Evolutionary conservation across 2,329 filamentous ascomycete genomes (phyloP).

Genomic region (Cladosporium colombiae): DNA sequence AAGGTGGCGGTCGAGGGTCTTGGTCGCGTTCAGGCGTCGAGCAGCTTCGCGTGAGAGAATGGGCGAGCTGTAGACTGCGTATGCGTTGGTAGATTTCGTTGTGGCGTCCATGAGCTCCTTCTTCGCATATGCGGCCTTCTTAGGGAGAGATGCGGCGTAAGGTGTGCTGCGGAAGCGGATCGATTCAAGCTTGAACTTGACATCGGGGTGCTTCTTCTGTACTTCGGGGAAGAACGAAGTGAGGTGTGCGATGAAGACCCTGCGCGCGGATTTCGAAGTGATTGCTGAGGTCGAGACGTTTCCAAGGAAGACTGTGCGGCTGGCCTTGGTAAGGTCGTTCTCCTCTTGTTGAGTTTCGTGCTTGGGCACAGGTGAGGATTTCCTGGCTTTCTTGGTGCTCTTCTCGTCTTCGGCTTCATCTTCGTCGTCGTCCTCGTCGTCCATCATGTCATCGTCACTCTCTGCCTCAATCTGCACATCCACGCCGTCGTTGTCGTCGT

Average conservation of each 20-base stretch:
- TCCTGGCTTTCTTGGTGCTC: constrained; percentile 30
- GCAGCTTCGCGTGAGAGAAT: constrained; percentile 75
- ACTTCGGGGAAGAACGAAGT: constrained; percentile 67
- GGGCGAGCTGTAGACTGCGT: constrained; percentile 80
- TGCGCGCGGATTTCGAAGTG: constrained; percentile 77
- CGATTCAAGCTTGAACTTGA: constrained; percentile 72
- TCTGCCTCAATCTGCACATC: constrained; percentile 23
- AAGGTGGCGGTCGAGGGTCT: constrained; percentile 83
- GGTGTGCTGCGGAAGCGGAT: constrained; percentile 92
- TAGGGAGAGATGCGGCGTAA: constrained; percentile 79
- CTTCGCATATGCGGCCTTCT: constrained; percentile 91
- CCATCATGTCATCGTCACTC: constrained; percentile 29
- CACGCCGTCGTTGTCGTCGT: constrained; percentile 28
- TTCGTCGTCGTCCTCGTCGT: constrained; percentile 35
- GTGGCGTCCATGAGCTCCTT: constrained; percentile 89
- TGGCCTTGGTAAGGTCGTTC: constrained; percentile 77
- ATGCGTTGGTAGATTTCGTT: constrained; percentile 90
- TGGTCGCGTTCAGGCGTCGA: constrained; percentile 75
- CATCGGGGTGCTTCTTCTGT: constrained; percentile 42
- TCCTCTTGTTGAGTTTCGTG: constrained; percentile 51
- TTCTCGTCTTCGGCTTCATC: constrained; percentile 40
- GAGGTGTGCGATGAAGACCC: constrained; percentile 73
- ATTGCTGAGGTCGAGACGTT: constrained; percentile 86
- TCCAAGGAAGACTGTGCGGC: constrained; percentile 86
- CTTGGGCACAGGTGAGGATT: constrained; percentile 57